A percentile compares a stretch with the other conserved stretches of the same genome.
phyloP scores from a whole-genome alignment of 2,329 filamentous ascomycete genomes.

The Aureobasidium sp. region DNA sequence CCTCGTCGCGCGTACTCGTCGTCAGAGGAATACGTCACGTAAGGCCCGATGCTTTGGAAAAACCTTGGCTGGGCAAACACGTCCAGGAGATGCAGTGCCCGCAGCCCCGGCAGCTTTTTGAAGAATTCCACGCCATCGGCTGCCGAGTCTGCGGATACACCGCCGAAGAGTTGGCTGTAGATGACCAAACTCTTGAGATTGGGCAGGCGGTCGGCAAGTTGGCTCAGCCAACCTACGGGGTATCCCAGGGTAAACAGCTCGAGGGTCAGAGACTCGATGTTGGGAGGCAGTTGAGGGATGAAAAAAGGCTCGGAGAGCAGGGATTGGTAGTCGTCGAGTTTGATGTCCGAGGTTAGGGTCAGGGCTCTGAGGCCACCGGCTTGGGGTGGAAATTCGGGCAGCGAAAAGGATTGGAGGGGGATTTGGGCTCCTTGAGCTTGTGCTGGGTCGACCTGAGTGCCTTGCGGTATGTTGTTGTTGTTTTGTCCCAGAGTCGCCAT shows the following conservation, averaged over 20 bases:
- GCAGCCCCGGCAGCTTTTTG: slow-evolving; percentile 26
- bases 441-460: slow-evolving; percentile 18
- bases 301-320: slow-evolving; percentile 29
- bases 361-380: slow-evolving; percentile 36
- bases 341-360: slow-evolving; percentile 42
- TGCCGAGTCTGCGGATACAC: slow-evolving; percentile 30
- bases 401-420: slow-evolving; percentile 35
- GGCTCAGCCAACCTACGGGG: slow-evolving; percentile 34
- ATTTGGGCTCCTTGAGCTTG: slow-evolving; percentile 38
- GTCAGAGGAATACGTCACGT: slow-evolving; percentile 22
- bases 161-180: slow-evolving; percentile 39
- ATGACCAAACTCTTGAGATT: slow-evolving; percentile 36
- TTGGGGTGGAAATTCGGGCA: slow-evolving; percentile 37
- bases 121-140: slow-evolving; percentile 37
- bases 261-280: slow-evolving; percentile 37
- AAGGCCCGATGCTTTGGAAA: slow-evolving; percentile 26
- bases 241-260: slow-evolving; percentile 43
- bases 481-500: slow-evolving; percentile 8
- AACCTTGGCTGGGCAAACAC: slow-evolving; percentile 36
- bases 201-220: slow-evolving; percentile 31
- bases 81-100: slow-evolving; percentile 40
- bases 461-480: slow-evolving; percentile 12
- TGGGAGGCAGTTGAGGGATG: slow-evolving; percentile 30
- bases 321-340: slow-evolving; percentile 36
- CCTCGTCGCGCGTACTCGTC: slow-evolving; percentile 18